Evolutionary conservation across 768 basidiomycete genomes (phyloP), one percentile per base, ranked within the genome.

Genomic region (Suillus sp.): DNA sequence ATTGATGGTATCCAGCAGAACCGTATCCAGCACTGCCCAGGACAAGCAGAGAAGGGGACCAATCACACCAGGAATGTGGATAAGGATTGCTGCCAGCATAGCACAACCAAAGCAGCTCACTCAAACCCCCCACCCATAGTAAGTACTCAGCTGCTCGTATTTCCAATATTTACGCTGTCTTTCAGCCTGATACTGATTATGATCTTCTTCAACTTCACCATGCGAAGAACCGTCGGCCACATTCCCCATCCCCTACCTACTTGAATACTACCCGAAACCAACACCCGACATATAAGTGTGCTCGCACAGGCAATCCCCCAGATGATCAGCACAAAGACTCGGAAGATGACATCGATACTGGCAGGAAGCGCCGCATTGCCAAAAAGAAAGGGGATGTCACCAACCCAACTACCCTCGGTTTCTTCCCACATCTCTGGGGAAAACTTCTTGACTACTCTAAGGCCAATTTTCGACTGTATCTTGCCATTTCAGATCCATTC

Each of bases 131-230:
- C 14, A 2, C 4, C 38, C 13, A 38, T 38, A 42, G 43, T 45
- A 45, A 45, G n/a, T 45, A 45, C 43, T 45, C 43, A 45, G 3
- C 10, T 0, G 10, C 43, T 45, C 10, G 11, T 45, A 22, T 45
- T 45, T 45, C 13, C 1, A 4, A 13, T 45, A 5, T 22, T 45
- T 22, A 45, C 1, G n/a, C 11, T 45, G 43, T 45, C 22, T 45
- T 13, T 45, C 43, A 45, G 43, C 43, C 43, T 45, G 43, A 45
- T 45, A 45, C 43, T 45, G 43, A 45, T 22, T 45, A 45, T 45
- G 43, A 45, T 45, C n/a, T 45, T 13, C 43, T 45, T 22, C 4
- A 13, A 45, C n/a, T n/a, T 45, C 43, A 45, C 43, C n/a, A 45
- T 22, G 1, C 10, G 4, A 45, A 11, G 43, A 45, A 45, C 43